phyloP scores from a whole-genome alignment of 805 yeast species.

The Cyberlindnera mrakii region DNA sequence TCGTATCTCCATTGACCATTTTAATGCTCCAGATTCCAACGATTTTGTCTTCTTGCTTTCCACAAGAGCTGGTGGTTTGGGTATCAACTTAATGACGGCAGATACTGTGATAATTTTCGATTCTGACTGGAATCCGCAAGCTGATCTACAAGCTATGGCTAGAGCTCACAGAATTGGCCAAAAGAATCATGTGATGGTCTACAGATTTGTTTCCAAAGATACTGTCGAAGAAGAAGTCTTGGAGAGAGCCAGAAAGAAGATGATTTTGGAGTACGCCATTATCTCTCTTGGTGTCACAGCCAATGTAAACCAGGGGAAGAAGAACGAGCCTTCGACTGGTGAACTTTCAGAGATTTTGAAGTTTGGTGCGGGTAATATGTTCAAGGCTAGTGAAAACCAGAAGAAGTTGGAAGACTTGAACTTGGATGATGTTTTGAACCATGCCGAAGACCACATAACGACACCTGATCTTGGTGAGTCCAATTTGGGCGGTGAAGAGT shows the following conservation, averaged over 20 bases:
- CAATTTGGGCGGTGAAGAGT: constrained; percentile 98
- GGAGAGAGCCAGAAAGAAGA: constrained; percentile 95
- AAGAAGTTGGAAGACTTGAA: constrained; percentile 92
- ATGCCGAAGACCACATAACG: constrained; percentile 95
- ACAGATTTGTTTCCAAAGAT: constrained; percentile 95
- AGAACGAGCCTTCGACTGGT: constrained; percentile 71
- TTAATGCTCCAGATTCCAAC: constrained; percentile 86
- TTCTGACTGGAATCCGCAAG: constrained; percentile 99
- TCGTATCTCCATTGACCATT: constrained; percentile 92
- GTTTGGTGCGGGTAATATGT: constrained; percentile 98
- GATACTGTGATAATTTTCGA: constrained; percentile 97
- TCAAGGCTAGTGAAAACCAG: constrained; percentile 90
- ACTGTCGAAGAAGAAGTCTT: constrained; percentile 97
- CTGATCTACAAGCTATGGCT: constrained; percentile 99
- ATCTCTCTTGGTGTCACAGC: constrained; percentile 95
- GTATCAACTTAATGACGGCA: constrained; percentile 98
- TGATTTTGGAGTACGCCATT: constrained; percentile 97
- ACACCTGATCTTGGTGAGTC: constrained; percentile 96
- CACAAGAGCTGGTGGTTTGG: constrained; percentile 98
- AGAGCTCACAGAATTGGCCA: constrained; percentile 99
- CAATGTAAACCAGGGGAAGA: constrained; percentile 34
- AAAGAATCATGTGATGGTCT: constrained; percentile 95
- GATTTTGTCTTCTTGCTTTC: constrained; percentile 87
- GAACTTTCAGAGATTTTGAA: constrained; percentile 91
- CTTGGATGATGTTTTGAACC: constrained; percentile 90